Evolutionary conservation across 228 moss, liverwort and hornwort species (phyloP), one percentile per base, ranked within the genome.

Genomic region (Sphagnum magellanicum): DNA sequence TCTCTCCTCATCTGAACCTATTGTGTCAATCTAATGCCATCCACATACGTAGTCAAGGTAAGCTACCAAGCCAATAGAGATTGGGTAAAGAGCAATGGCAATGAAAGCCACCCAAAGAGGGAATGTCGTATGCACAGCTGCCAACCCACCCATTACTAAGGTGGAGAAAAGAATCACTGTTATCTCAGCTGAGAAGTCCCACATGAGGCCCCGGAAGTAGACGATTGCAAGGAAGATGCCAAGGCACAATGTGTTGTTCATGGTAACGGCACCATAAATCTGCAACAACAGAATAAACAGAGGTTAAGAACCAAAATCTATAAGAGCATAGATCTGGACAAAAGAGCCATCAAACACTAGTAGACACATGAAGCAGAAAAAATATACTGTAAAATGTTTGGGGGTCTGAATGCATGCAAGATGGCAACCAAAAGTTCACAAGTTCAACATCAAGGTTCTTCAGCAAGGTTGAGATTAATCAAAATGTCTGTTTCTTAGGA

Each of bases 251-350:
- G 96, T 96, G 71, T 96, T 96, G 79, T 96, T 96, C 92, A 93
- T 92, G n/a, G 96, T 96, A 62, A 96, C 96, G 8, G 89, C 96
- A 50, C 96, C 96, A 58, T 96, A 96, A 64, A 96, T 92, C 91
- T 91, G 88, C 80, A 74, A 5, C 50, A 50, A 32, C 32, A 32
- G 32, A 32, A 32, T 32, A 32, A 32, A 32, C 32, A 32, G 32
- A 32, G 32, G 32, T 32, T 32, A 32, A 32, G 32, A 32, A 32
- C 32, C 32, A 32, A 32, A 32, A 32, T 32, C 32, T 32, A 32
- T 3, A 32, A 32, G 32, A 32, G 32, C 32, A 32, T 32, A 32
- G 3, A 32, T 32, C 32, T 32, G 32, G 32, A 32, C 32, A 32
- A 32, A 32, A 32, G 32, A 3, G 32, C 32, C 32, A 32, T 3